Conservation (phyloP, 768 basidiomycete genomes). For the Amanita rubescens region DNA sequence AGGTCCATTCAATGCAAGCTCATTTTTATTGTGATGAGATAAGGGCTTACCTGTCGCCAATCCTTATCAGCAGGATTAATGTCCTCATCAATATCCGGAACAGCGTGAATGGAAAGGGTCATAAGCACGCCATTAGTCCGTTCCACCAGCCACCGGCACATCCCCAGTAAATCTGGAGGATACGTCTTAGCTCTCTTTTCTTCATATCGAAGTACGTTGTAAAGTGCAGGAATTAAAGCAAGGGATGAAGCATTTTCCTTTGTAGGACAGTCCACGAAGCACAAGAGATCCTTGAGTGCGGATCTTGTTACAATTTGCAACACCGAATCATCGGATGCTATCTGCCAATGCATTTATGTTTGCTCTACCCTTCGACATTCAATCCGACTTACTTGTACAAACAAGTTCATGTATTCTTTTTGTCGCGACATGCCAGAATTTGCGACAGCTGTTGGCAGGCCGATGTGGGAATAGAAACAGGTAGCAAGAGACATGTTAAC, state of each 20-base stretch:
- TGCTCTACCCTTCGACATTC: neutral
- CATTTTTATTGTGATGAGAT: slow-evolving; percentile 10
- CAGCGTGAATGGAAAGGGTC: neutral
- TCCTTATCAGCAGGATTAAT: neutral
- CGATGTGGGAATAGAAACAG: too few relatives aligned
- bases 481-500: too few relatives aligned
- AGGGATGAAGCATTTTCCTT: neutral
- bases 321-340: slow-evolving; percentile 18
- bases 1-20: too few relatives aligned
- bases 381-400: neutral
- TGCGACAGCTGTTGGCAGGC: too few relatives aligned
- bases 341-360: slow-evolving; percentile 9
- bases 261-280: neutral
- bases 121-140: neutral
- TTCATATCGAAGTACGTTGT: too few relatives aligned
- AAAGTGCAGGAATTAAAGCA: neutral
- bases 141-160: neutral
- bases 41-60: neutral
- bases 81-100: neutral
- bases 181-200: too few relatives aligned
- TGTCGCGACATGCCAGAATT: neutral
- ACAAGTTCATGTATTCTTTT: neutral
- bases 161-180: too few relatives aligned
- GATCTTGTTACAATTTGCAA: slow-evolving; percentile 9
- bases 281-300: slow-evolving; percentile 5